Percentiles rank a stretch among this genome's conserved stretches.
These are phyloP conservation scores for Xylariaceae sp. DNA, from an alignment of 2,329 filamentous ascomycete species.

Conservation along the genomic window DNA sequence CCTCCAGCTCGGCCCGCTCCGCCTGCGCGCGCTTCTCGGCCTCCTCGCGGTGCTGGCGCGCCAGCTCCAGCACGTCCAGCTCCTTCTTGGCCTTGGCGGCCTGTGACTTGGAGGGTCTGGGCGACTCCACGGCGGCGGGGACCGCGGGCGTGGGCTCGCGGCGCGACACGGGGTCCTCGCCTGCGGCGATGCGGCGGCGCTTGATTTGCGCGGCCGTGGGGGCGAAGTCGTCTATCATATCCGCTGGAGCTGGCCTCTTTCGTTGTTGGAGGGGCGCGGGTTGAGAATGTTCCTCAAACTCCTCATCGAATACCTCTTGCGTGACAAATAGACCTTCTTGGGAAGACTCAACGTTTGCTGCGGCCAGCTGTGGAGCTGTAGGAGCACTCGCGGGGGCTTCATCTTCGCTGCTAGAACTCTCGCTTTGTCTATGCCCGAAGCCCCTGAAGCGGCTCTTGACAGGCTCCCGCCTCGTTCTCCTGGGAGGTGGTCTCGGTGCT, in stretches of 20 bases:
- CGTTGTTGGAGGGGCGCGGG: conserved; percentile 24
- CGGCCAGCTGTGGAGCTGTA: conserved; percentile 1
- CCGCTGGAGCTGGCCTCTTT: conserved; percentile 42
- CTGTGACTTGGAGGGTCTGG: conserved; percentile 30
- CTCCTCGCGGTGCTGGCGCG: conserved; percentile 51
- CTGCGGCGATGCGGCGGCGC: conserved; percentile 60
- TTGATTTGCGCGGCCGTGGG: conserved; percentile 74
- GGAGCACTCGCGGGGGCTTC: conserved; percentile 18
- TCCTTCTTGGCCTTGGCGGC: conserved; percentile 45
- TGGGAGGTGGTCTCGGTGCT: conserved; percentile 8
- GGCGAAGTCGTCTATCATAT: conserved; percentile 64
- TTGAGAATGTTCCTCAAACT: conserved; percentile 14
- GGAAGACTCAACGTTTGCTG: conserved; percentile 23
- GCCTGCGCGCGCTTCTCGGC: conserved; percentile 56
- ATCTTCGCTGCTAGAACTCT: conserved; percentile 24
- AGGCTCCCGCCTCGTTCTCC: conserved; percentile 23
- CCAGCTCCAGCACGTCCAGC: conserved; percentile 61
- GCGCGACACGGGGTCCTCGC: conserved; percentile 37
- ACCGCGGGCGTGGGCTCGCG: conserved; percentile 21
- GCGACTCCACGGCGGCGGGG: conserved; percentile 23
- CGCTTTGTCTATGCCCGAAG: conserved; percentile 46
- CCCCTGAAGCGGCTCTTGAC: conserved; percentile 60
- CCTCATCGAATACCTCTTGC: conserved; percentile 31
- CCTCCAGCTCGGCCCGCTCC: conserved; percentile 46
- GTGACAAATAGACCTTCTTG: conserved; percentile 49